These are phyloP conservation scores for Ichthyophonus hoferi DNA, from an alignment of 208 protist species.

Conservation along the genomic window DNA sequence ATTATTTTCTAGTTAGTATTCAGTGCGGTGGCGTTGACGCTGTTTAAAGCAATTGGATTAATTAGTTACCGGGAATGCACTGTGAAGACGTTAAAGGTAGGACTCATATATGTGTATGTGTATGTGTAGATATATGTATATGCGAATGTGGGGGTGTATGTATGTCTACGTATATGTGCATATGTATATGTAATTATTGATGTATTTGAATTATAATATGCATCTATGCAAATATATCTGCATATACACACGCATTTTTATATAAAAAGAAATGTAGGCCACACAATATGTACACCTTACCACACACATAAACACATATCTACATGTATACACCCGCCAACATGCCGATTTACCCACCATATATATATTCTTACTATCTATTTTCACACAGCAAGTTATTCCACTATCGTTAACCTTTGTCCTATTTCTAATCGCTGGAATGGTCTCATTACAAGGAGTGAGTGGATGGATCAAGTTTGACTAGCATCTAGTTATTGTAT, in stretches of 20 bases:
- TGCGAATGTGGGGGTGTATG: background rate
- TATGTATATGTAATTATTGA: background rate
- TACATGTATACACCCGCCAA: too few relatives aligned
- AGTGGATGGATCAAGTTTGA: too few relatives aligned
- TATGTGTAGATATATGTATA: background rate
- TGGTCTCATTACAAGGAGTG: conserved; percentile 12
- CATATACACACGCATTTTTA: too few relatives aligned
- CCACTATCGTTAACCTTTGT: conserved; percentile 23
- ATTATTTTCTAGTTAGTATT: background rate
- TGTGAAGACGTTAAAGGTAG: background rate
- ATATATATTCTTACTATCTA: too few relatives aligned
- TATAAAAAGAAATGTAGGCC: too few relatives aligned
- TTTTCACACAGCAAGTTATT: background rate
- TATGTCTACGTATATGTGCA: background rate
- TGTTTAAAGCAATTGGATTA: background rate
- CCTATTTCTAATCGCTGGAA: background rate
- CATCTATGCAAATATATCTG: too few relatives aligned
- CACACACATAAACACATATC: too few relatives aligned
- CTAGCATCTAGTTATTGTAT: too few relatives aligned
- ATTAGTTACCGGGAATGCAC: background rate
- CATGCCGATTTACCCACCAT: too few relatives aligned
- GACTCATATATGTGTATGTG: background rate
- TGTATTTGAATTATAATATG: too few relatives aligned
- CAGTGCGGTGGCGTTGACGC: background rate
- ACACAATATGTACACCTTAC: too few relatives aligned